Conservation (phyloP, 139 green algal species). For the Nannochloris sp. region DNA sequence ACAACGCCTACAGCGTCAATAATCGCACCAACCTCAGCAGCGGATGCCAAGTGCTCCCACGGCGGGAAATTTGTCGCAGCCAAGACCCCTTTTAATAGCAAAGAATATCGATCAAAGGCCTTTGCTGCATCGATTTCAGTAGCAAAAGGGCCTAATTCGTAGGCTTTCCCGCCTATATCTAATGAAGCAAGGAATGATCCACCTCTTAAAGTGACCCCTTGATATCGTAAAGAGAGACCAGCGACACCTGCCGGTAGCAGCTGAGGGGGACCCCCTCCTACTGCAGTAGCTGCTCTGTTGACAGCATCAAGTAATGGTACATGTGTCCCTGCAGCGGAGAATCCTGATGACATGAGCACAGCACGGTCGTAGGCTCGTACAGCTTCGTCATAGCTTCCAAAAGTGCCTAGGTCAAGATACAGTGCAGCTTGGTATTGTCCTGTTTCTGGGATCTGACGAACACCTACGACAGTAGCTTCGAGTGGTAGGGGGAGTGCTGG, state of each 20-base stretch:
- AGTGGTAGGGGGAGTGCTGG: too few species aligned
- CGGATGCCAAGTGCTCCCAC: neutral
- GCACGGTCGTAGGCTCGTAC: slow-evolving; percentile 22
- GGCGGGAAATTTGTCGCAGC: neutral
- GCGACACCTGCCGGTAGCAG: neutral
- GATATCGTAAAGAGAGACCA: neutral
- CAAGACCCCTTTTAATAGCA: slow-evolving; percentile 15
- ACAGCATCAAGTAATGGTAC: slow-evolving; percentile 15
- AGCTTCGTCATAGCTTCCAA: slow-evolving; percentile 13
- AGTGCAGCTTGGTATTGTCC: neutral
- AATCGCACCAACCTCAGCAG: neutral
- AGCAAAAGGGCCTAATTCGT: slow-evolving; percentile 21
- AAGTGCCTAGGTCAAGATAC: slow-evolving; percentile 19
- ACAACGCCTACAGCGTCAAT: neutral
- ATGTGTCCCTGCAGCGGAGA: slow-evolving; percentile 8
- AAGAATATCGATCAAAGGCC: slow-evolving; percentile 20
- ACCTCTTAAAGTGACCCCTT: neutral
- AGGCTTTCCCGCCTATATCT: slow-evolving; percentile 10
- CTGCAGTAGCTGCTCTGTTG: neutral
- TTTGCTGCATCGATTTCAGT: slow-evolving; percentile 13
- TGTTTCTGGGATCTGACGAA: too few species aligned
- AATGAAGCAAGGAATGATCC: slow-evolving; percentile 15
- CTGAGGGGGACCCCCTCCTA: neutral
- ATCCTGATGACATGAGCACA: slow-evolving; percentile 3
- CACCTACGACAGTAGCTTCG: too few species aligned